Conservation (phyloP, 345 rosid species). For the Erodium maritimum region DNA sequence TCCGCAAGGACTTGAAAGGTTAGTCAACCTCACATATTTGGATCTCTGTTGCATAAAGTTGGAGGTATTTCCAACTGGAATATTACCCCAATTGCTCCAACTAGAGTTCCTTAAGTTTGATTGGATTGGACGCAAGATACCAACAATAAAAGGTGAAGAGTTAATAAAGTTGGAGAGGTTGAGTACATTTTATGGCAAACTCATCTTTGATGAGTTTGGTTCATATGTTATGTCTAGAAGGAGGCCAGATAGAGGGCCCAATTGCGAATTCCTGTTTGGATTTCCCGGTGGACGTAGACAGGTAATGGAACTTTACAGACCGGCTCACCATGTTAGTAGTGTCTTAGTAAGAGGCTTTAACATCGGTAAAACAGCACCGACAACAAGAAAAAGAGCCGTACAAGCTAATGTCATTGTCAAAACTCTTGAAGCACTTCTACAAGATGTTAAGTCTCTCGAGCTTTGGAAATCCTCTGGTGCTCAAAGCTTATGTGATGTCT, state of each 20-base stretch:
- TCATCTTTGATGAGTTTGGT: neutral
- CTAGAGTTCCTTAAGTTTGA: constrained; percentile 4
- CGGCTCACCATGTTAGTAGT: neutral
- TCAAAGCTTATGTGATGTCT: neutral
- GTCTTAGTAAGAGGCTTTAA: too few species aligned
- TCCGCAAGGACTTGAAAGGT: constrained; percentile 13
- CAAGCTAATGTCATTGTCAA: neutral
- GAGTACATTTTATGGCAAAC: neutral
- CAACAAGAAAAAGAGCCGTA: too few species aligned
- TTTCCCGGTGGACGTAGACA: neutral
- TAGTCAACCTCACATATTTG: constrained; percentile 11
- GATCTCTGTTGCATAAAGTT: neutral
- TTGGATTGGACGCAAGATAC: neutral
- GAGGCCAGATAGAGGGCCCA: neutral
- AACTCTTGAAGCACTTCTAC: neutral
- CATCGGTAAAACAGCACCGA: neutral
- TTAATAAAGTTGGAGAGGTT: constrained; percentile 5
- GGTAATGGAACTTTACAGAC: neutral
- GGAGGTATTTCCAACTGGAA: constrained; percentile 3
- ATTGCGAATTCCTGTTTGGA: neutral
- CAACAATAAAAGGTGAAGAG: constrained; percentile 9
- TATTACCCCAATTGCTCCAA: constrained; percentile 6
- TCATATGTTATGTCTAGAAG: neutral
- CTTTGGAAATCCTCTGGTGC: neutral
- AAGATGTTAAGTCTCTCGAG: neutral